Conservation (phyloP, 495 filamentous ascomycete genomes). For the Beverwykella pulmonaria region DNA sequence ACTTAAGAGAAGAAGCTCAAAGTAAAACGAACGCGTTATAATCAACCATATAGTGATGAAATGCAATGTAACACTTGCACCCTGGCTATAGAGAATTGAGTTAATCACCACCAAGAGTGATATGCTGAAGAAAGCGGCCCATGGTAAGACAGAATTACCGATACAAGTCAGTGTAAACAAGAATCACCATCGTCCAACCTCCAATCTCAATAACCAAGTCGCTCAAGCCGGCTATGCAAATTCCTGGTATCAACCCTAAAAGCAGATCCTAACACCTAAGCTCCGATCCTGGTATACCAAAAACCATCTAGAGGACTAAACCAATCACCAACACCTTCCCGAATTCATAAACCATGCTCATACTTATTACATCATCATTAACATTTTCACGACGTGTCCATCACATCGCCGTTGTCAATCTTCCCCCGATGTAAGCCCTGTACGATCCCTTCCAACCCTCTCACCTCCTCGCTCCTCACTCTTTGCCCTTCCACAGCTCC, state of each 20-base stretch:
- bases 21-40: too few relatives aligned
- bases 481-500: conserved; percentile 30
- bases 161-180: too few relatives aligned
- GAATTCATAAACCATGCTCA: not conserved
- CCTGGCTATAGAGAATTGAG: too few relatives aligned
- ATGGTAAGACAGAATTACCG: too few relatives aligned
- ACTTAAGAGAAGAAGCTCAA: too few relatives aligned
- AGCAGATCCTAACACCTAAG: not conserved
- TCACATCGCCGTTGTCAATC: conserved; percentile 14
- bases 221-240: not conserved
- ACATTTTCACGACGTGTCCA: not conserved
- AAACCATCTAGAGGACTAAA: not conserved
- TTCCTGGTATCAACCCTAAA: not conserved
- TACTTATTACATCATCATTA: not conserved
- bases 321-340: not conserved
- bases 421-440: conserved; percentile 24
- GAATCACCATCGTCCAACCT: too few relatives aligned
- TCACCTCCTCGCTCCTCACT: conserved; percentile 43
- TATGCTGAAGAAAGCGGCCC: too few relatives aligned
- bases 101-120: too few relatives aligned
- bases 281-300: not conserved
- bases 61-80: too few relatives aligned
- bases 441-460: conserved; percentile 44
- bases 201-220: too few relatives aligned
- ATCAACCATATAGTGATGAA: too few relatives aligned